phyloP scores from a whole-genome alignment of 2,329 filamentous ascomycete species.

The Onygenales sp. region DNA sequence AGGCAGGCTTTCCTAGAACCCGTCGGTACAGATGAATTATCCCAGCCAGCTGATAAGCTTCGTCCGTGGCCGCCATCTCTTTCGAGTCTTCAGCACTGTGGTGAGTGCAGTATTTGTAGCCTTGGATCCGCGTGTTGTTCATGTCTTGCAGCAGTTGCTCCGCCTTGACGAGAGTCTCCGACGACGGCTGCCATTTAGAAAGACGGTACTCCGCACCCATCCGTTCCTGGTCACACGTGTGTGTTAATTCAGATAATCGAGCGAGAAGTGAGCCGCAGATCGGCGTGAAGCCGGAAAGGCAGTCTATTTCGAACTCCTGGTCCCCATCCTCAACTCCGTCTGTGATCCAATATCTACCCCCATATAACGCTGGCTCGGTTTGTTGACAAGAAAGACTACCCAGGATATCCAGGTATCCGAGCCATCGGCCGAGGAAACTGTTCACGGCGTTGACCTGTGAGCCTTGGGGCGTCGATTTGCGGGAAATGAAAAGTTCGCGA shows the following conservation, averaged over 20 bases:
- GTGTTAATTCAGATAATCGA: slow-evolving; percentile 61
- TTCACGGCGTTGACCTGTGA: slow-evolving; percentile 46
- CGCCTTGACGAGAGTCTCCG: slow-evolving; percentile 47
- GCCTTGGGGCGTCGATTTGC: slow-evolving; percentile 48
- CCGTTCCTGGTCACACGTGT: slow-evolving; percentile 49
- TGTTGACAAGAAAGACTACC: slow-evolving; percentile 58
- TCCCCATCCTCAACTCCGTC: slow-evolving; percentile 46
- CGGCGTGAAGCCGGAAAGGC: slow-evolving; percentile 69
- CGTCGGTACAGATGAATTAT: slow-evolving; percentile 67
- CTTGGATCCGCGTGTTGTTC: slow-evolving; percentile 41
- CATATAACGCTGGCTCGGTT: slow-evolving; percentile 42
- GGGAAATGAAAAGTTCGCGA: slow-evolving; percentile 61
- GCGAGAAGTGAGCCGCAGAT: slow-evolving; percentile 62
- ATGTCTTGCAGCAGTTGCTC: slow-evolving; percentile 53
- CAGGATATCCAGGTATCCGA: slow-evolving; percentile 73
- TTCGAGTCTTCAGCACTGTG: slow-evolving; percentile 29
- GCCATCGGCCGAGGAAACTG: slow-evolving; percentile 73
- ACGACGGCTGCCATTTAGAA: slow-evolving; percentile 32
- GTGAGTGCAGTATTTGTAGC: slow-evolving; percentile 31
- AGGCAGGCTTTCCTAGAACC: slow-evolving; percentile 53
- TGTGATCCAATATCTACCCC: slow-evolving; percentile 40
- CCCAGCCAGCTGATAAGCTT: slow-evolving; percentile 70
- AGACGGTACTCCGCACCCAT: background rate
- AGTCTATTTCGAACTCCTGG: slow-evolving; percentile 64
- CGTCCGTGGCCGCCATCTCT: slow-evolving; percentile 58